phyloP scores from a whole-genome alignment of 345 rosid genomes.

The Ailanthus altissimus region DNA sequence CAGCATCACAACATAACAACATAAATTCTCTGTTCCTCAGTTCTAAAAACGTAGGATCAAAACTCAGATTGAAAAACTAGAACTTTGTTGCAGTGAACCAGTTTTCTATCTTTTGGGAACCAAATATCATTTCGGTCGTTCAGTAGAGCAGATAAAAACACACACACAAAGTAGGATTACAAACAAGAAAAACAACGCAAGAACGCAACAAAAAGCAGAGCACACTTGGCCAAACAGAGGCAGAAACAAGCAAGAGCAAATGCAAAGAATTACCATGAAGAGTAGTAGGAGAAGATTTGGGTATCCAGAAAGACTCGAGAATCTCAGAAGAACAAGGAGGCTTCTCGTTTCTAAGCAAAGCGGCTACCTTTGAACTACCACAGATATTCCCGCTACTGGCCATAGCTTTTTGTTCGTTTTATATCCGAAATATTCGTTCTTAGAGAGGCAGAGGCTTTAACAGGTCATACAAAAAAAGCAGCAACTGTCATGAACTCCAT shows the following conservation, averaged over 20 bases:
- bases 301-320: slow-evolving; percentile 44
- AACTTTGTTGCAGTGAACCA: neutral
- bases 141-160: neutral
- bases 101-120: neutral
- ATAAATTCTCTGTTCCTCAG: neutral
- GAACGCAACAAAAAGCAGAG: neutral
- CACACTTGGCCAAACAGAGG: neutral
- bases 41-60: neutral
- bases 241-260: slow-evolving; percentile 6
- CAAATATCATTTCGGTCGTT: neutral
- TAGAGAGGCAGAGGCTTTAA: neutral
- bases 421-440: neutral
- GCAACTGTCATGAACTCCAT: neutral
- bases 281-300: slow-evolving; percentile 31
- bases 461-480: neutral
- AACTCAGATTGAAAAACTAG: neutral
- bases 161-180: too few relatives aligned
- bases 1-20: neutral
- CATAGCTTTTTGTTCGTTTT: slow-evolving; percentile 23
- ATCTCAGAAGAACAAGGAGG: slow-evolving; percentile 35
- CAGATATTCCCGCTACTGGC: slow-evolving; percentile 27
- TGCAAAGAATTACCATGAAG: slow-evolving; percentile 35
- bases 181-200: too few relatives aligned
- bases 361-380: slow-evolving; percentile 26
- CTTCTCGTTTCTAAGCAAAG: slow-evolving; percentile 33